Evolutionary conservation across 768 basidiomycete genomes (phyloP), one percentile per base, ranked within the genome.

Genomic region (Kondoa malvinella): DNA sequence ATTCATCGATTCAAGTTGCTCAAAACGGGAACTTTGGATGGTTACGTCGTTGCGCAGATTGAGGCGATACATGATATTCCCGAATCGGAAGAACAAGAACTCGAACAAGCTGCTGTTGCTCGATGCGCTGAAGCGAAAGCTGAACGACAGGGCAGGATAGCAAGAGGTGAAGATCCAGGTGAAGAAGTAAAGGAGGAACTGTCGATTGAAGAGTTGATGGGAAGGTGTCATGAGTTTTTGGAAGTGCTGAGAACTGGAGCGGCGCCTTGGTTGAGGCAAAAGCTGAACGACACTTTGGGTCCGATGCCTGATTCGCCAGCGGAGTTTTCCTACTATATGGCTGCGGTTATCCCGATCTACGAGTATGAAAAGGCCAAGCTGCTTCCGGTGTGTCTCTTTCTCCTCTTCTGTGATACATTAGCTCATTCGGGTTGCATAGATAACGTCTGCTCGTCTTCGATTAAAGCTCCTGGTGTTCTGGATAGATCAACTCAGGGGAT

Each of bases 221-320:
- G 76, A 1, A 80, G 79, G 16, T 88, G 87, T 73, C 81, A 81
- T 58, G 77, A 78, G 2, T 88, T 88, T 73, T 78, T 87, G 67
- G 79, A 80, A 29, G 83, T 85, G 70, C 78, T 87, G 12, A 77
- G 82, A 67, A 79, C 79, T 1, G 88, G 89, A 17, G 85, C 84
- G 0, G 88, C 90, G 0, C 94, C 92, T 14, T 96, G 94, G 92
- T 85, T 96, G 34, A 85, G 89, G 1, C 89, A 95, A 74, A 83
- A 89, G 61, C 81, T 95, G 57, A 84, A 87, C 74, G 83, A 82
- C 73, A 84, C 86, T 62, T 64, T 75, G 3, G 73, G 73, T 1
- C 71, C 73, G 26, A 72, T 72, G 68, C 74, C 74, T 1, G 70
- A 67, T 2, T 56, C 69, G 25, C 70, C 73, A 15, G 61, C 68